These are phyloP conservation scores for Medicago lupulina DNA, from an alignment of 306 rosid genomes.

Conservation along the genomic window DNA sequence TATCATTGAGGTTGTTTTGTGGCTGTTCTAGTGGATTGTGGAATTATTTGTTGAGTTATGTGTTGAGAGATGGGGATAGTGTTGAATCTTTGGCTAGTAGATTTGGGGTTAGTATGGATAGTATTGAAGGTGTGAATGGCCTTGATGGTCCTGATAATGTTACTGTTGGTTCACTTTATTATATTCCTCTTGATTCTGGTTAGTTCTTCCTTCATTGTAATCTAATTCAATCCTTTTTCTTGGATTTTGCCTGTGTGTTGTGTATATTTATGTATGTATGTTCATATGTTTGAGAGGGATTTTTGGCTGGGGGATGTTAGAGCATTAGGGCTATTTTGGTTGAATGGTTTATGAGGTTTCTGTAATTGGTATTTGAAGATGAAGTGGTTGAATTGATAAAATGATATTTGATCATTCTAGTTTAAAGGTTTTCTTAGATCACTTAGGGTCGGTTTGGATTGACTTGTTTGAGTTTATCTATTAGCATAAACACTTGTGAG, in stretches of 20 bases:
- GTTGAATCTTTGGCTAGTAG: conserved; percentile 83
- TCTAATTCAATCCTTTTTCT: conserved; percentile 16
- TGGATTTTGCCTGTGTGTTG: neutral
- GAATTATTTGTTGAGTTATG: conserved; percentile 94
- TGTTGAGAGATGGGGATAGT: conserved; percentile 85
- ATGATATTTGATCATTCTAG: conserved; percentile 18
- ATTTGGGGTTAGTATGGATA: conserved; percentile 97
- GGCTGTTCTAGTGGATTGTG: conserved; percentile 90
- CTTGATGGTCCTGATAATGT: conserved; percentile 81
- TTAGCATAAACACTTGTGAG: neutral
- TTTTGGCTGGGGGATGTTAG: conserved; percentile 20
- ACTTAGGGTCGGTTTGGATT: neutral
- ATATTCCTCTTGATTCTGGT: conserved; percentile 94
- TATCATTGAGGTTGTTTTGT: conserved; percentile 82
- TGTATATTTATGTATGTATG: conserved; percentile 22
- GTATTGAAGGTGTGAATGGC: conserved; percentile 82
- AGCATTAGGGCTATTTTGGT: conserved; percentile 24
- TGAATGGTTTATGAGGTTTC: conserved; percentile 18
- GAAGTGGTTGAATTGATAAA: neutral
- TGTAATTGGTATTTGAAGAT: conserved; percentile 11
- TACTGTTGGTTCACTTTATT: conserved; percentile 83
- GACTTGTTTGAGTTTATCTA: neutral
- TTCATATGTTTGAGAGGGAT: conserved; percentile 22
- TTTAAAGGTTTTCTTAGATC: neutral
- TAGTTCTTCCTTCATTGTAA: conserved; percentile 36